Conservation (phyloP, 805 yeast genomes). For the Barnettozyma siamensis region DNA sequence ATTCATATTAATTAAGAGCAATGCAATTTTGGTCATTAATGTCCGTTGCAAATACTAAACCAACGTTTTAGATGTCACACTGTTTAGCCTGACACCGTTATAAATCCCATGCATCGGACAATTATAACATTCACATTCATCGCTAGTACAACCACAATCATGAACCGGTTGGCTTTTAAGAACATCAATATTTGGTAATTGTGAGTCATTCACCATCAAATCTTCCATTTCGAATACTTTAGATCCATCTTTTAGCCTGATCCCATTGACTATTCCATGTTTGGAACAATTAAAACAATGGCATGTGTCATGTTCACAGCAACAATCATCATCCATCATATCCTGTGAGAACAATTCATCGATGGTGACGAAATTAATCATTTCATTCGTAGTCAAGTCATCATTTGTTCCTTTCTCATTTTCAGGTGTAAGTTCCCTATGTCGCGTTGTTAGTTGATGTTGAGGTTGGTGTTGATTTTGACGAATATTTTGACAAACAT, state of each 20-base stretch:
- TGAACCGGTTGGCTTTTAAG: constrained; percentile 6
- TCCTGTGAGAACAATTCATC: constrained; percentile 17
- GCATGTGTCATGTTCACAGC: constrained; percentile 15
- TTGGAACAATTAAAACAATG: constrained; percentile 18
- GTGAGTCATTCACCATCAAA: background rate
- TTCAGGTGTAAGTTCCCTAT: background rate
- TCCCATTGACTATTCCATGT: constrained; percentile 22
- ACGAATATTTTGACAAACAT: background rate
- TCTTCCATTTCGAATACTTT: constrained; percentile 4
- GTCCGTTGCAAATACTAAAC: too few relatives aligned
- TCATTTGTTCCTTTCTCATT: background rate
- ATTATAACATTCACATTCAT: constrained; percentile 20
- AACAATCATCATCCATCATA: constrained; percentile 15
- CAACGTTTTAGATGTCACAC: background rate
- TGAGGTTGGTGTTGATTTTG: too few relatives aligned
- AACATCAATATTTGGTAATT: background rate
- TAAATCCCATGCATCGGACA: constrained; percentile 19
- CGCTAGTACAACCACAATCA: constrained; percentile 20
- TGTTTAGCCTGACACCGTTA: constrained; percentile 15
- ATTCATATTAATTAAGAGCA: too few relatives aligned
- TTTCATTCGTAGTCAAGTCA: background rate
- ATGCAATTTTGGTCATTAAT: too few relatives aligned
- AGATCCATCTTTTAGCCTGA: constrained; percentile 16
- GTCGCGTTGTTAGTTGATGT: background rate
- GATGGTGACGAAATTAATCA: constrained; percentile 16